Base-by-base conservation (phyloP, 179 eudicot genomes). In the Vitellaria paradoxa region DNA sequence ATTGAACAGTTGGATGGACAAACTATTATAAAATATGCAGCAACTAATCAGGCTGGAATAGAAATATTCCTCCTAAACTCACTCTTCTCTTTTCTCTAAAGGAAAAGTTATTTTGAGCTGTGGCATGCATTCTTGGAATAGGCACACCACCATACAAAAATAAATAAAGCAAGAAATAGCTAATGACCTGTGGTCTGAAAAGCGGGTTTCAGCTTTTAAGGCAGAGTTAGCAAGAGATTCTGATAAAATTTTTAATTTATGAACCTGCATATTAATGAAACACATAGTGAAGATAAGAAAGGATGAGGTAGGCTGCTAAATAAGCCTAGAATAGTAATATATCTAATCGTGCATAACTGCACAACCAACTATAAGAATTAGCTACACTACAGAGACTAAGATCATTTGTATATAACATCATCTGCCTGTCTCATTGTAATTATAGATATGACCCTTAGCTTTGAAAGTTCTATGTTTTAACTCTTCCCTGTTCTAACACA, bases 211-310 rank as follows among this genome's bases (percentile, higher is more conserved):
- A 64, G 91, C 90, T 87, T 88, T 86, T 37, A 82, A 79, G 72
- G 83, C 87, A 20, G 97, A 91, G 87, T 82, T 89, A 76, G 77
- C 77, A 47, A 93, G 91, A 73, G 97, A 93, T 82, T 91, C 91
- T 70, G 90, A 71, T 23, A 93, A 79, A 81, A 91, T 72, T 73
- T 87, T 91, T 76, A 93, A 77, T 83, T 90, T 91, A 79, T 88
- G 91, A 65, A 91, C 87, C 96, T 93, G 86, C 85, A 85, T 4
- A 70, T 74, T 66, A 10, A 78, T 72, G 4, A 75, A 73, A 67
- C 23, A 47, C 23, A 72, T 53, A 56, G 65, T 73, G 10, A 47
- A 60, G 37, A 63, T 21, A 40, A 65, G 20, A 46, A 4, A 50
- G 15, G 8, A 42, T 37, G 18, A 40, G 67, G 18, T 20, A 65